Conservation (phyloP, 352 stramenopile genomes). For the Globisporangium radiosum region DNA sequence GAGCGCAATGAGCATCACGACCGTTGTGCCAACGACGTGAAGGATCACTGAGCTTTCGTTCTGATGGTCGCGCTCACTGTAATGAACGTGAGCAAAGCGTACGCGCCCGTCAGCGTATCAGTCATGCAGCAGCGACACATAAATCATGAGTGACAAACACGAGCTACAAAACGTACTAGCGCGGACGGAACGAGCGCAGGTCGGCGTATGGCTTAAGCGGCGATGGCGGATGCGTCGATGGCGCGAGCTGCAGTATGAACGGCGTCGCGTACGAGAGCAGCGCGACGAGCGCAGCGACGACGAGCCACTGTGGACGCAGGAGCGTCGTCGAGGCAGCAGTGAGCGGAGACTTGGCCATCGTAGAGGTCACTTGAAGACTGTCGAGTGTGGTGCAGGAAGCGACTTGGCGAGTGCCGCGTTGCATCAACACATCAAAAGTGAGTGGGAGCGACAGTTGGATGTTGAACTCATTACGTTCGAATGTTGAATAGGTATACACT, state of each 20-base stretch:
- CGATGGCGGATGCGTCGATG: slow-evolving; percentile 16
- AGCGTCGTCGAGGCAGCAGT: slow-evolving; percentile 10
- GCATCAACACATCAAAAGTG: neutral
- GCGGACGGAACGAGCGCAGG: slow-evolving; percentile 33
- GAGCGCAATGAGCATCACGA: slow-evolving; percentile 28
- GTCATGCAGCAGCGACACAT: neutral
- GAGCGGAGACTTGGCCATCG: neutral
- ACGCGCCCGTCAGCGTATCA: neutral
- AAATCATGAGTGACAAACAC: neutral
- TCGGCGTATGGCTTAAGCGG: slow-evolving; percentile 30
- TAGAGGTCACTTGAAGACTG: neutral
- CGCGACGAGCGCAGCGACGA: slow-evolving; percentile 21
- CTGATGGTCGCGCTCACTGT: slow-evolving; percentile 29
- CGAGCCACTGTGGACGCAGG: slow-evolving; percentile 23
- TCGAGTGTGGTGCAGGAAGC: neutral
- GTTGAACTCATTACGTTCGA: too few species aligned
- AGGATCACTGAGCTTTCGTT: slow-evolving; percentile 36
- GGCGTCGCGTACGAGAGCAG: slow-evolving; percentile 21
- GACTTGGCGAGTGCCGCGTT: neutral
- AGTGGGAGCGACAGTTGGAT: neutral
- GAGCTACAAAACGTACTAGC: slow-evolving; percentile 26
- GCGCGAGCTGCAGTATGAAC: slow-evolving; percentile 8
- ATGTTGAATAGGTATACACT: too few species aligned
- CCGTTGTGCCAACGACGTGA: slow-evolving; percentile 33
- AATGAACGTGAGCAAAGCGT: neutral